A percentile compares a stretch with the other conserved stretches of the same genome.
These are phyloP conservation scores for Umbellularia californica DNA, from an alignment of 164 flowering plant genomes.

Conservation along the genomic window DNA sequence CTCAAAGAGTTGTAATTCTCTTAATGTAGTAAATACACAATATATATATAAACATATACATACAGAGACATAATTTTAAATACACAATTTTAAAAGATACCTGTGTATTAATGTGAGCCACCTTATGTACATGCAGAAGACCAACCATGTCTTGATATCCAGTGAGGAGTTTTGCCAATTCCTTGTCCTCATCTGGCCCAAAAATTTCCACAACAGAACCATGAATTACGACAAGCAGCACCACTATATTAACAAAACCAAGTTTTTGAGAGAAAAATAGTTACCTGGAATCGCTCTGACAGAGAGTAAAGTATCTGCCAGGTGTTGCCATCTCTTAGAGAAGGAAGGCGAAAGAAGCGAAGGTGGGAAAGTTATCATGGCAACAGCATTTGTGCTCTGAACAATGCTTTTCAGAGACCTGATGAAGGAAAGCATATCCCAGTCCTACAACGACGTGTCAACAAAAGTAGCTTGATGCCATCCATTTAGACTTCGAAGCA, in stretches of 20 bases:
- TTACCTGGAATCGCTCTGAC: constrained; percentile 87
- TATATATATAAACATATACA: too few relatives aligned
- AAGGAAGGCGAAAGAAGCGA: constrained; percentile 70
- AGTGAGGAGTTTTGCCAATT: constrained; percentile 78
- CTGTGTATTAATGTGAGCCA: constrained; percentile 83
- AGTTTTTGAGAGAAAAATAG: background rate
- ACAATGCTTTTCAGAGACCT: constrained; percentile 68
- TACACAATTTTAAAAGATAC: constrained; percentile 26
- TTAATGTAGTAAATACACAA: background rate
- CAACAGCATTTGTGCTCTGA: constrained; percentile 78
- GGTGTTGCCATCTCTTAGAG: constrained; percentile 88
- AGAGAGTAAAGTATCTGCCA: constrained; percentile 92
- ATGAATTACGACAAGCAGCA: background rate
- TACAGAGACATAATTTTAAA: too few relatives aligned
- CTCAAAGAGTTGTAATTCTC: background rate
- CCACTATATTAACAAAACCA: background rate
- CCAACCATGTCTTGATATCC: constrained; percentile 97
- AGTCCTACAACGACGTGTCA: constrained; percentile 53
- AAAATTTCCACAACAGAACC: background rate
- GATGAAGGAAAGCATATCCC: constrained; percentile 86
- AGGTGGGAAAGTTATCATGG: constrained; percentile 70
- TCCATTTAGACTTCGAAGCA: background rate
- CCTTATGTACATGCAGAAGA: constrained; percentile 78
- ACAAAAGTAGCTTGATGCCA: constrained; percentile 1
- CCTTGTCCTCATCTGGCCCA: constrained; percentile 81